phyloP scores from a whole-genome alignment of 1,284 basidiomycete species.

The Boletus hoseneyae region DNA sequence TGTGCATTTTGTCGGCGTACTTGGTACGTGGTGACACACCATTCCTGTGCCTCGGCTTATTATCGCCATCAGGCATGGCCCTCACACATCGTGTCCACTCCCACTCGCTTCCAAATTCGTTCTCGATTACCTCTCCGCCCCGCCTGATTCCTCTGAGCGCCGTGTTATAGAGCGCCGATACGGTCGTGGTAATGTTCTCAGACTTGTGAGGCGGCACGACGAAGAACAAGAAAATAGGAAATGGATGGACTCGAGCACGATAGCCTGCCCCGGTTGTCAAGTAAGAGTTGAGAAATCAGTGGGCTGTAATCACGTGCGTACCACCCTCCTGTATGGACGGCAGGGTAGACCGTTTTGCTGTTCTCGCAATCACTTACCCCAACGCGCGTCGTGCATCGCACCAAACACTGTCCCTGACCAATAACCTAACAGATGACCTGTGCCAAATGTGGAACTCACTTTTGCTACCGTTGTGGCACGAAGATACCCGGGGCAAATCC shows the following conservation, averaged over 20 bases:
- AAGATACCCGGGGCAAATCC: constrained; percentile 51
- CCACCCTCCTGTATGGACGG: background rate
- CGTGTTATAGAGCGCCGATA: constrained; percentile 55
- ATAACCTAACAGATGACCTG: constrained; percentile 62
- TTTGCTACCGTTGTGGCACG: constrained; percentile 73
- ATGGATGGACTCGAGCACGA: constrained; percentile 63
- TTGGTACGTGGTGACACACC: constrained; percentile 47
- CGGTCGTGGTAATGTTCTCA: constrained; percentile 53
- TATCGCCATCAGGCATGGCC: constrained; percentile 60
- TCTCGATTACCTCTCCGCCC: constrained; percentile 55
- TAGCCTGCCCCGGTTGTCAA: constrained; percentile 66
- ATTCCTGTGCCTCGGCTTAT: constrained; percentile 1
- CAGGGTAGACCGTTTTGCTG: too few relatives aligned
- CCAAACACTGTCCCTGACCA: background rate
- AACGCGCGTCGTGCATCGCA: too few relatives aligned
- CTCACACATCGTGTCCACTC: constrained; percentile 61
- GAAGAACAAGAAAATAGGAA: constrained; percentile 65
- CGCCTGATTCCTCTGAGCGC: constrained; percentile 48
- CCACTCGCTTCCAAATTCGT: constrained; percentile 59
- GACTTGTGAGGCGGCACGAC: constrained; percentile 55
- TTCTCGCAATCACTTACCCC: background rate
- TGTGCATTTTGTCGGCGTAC: constrained; percentile 72
- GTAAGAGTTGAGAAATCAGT: constrained; percentile 69
- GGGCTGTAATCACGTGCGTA: constrained; percentile 74
- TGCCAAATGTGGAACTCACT: constrained; percentile 62